Evolutionary conservation across 768 basidiomycete genomes (phyloP), one percentile per base, ranked within the genome.

Genomic region (Flagelloscypha sp.): DNA sequence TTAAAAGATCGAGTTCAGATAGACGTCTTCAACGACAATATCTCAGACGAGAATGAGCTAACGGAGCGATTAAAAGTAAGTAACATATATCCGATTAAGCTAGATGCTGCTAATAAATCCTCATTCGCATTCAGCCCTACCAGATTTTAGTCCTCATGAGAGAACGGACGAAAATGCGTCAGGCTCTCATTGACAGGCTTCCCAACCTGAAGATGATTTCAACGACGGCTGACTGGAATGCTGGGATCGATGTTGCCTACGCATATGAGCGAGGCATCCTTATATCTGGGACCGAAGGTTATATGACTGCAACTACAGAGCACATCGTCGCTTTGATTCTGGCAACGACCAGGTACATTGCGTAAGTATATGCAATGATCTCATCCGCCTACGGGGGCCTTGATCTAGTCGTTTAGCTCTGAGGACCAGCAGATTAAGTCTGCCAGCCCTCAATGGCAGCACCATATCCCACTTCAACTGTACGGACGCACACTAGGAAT

Each of bases 141-240:
- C 52, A 70, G 5, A 66, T 84, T 27, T 61, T 82, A 15, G 74
- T 72, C 48, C 65, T 76, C 3, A 81, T 81, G 78, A 61, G 79
- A 33, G 80, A 82, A 45, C 60, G 80, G 20, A 81, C 79, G 0
- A 72, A 68, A 37, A 71, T 84, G 47, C 49, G 62, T 6, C 50
- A 58, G 5, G 56, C 64, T 1, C 43, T 79, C 7, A 48, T 84
- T 28, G 68, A 68, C 35, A 60, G 62, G 28, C 58, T 84, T 22
- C 78, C 78, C 6, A 74, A 74, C 31, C 62, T 84, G 28, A 66
- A 62, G 58, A 54, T 79, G 16, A 63, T 84, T 35, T 63, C 74
- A 9, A 80, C 79, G 0, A 81, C 79, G 2, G 78, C 72, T 1
- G 44, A 43, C 39, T 36, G 43, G 20, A 79, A 80, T 44, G 53